Base-by-base conservation (phyloP, 257 asterid species). In the Rauvolfia tetraphylla region DNA sequence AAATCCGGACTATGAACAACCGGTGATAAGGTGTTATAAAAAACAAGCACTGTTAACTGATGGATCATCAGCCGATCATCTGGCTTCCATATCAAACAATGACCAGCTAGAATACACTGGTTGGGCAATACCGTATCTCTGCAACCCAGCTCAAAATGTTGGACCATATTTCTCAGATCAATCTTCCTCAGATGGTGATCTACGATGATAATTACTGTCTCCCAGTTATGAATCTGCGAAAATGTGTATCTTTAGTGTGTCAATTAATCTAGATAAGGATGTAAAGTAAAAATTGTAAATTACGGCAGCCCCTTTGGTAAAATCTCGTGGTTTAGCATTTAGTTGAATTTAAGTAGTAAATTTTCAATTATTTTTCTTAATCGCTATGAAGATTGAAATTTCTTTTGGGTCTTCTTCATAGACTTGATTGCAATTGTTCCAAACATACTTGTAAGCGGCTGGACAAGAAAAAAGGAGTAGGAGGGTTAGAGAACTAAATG, bases 301-400 rank as follows among this genome's bases (percentile, higher is more conserved):
- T 69, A 42, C n/a, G 33, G 83, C 85, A 80, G 46, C 85, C 83
- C 83, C 75, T 75, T 10, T 48, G 38, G 69, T 41, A 63, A 63
- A 71, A 46, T 63, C 69, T 69, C 34, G 85, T 75, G 85, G 85
- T 75, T 71, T 82, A 80, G 83, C 82, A 38, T 39, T 51, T 29
- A 14, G 27, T 38, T 39, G 31, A 34, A 18, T 3, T 61, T 7
- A 39, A 34, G 15, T 63, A 34, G 25, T 62, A 3, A 18, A 13
- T 33, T 63, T 17, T 63, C 44, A 63, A 12, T 63, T 33, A 17
- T 1, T 63, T 33, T n/a, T 41, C 8, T 41, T 41, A 41, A 41
- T 41, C 44, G 44, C 8, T 41, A 41, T 41, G 8, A 41, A 41
- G n/a, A n/a, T n/a, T n/a, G n/a, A n/a, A n/a, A n/a, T n/a, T n/a